Base-by-base conservation (phyloP, 2,329 filamentous ascomycete species). In the Alternaria conjuncta region DNA sequence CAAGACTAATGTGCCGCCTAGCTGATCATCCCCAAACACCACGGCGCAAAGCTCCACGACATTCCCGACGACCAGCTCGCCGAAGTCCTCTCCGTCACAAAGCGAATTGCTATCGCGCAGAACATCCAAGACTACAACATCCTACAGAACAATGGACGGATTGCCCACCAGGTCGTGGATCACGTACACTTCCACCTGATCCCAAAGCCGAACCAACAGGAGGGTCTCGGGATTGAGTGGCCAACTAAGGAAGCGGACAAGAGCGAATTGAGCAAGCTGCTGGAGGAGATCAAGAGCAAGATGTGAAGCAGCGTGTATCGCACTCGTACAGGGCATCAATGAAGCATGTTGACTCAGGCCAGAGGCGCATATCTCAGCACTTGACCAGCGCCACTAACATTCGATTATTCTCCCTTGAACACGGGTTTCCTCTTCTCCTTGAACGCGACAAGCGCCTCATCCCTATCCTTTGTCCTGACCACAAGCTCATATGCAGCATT, bases 141-240 rank as follows among this genome's bases (percentile, higher is more conserved):
- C 53, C 84, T 99, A 63, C 96, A 99, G 84, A 99, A 99, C 84
- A 99, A 99, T 77, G 96, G 96, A 56, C 85, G 88, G 21, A 88
- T 95, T 75, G 96, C 96, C 18, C 96, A 99, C 81, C 96, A 98
- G 83, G 85, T 91, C 68, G 95, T 99, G 66, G 91, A 93, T 71
- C 96, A 99, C 83, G 95, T 96, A 71, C 94, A 97, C 80, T 95
- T 99, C 82, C 96, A 99, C 78, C 90, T 98, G 89, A 99, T 99
- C 67, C 96, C 96, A 36, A 99, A 99, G 86, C 95, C 96, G 55
- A 96, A 93, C 75, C 84, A 90, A 73, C 76, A 85, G 36, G 92
- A 98, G 79, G 96, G 96, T 7, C 84, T 99, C 55, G 89, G 87
- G 5, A 86, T 98, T 71, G 80, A 82, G 32, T 99, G 96, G 96